Conservation (phyloP, 169 alveolate species). For the Plasmodium inui region DNA sequence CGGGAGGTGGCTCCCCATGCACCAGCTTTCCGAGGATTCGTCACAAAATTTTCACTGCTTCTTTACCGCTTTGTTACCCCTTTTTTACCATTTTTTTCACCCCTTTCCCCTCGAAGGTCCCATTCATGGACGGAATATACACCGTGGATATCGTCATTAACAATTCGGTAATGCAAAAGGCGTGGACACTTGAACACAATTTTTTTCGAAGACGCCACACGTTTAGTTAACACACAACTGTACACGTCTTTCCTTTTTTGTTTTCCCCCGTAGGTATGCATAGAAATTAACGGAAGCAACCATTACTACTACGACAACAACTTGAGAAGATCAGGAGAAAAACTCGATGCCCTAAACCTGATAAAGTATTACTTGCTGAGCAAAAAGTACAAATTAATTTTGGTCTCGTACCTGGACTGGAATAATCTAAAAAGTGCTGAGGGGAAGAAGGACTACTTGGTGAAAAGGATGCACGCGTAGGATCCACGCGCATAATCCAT, state of each 20-base stretch:
- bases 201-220: not conserved
- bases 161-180: slow-evolving; percentile 17
- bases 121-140: slow-evolving; percentile 72
- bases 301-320: slow-evolving; percentile 43
- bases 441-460: slow-evolving; percentile 26
- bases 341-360: slow-evolving; percentile 38
- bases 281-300: slow-evolving; percentile 62
- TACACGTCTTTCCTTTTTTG: not conserved
- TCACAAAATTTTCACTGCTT: not conserved
- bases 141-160: slow-evolving; percentile 53
- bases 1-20: not conserved
- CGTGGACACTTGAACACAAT: not conserved
- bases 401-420: slow-evolving; percentile 49
- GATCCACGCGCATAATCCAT: not conserved
- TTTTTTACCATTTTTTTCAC: not conserved
- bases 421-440: slow-evolving; percentile 18
- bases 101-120: slow-evolving; percentile 30
- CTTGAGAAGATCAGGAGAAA: slow-evolving; percentile 49
- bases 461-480: slow-evolving; percentile 7
- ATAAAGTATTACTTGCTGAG: slow-evolving; percentile 68
- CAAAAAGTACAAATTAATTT: slow-evolving; percentile 36
- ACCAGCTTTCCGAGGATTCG: not conserved
- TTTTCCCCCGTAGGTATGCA: slow-evolving; percentile 13
- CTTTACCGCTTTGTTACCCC: not conserved
- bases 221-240: not conserved